These are phyloP conservation scores for Heritiera littoralis DNA, from an alignment of 345 rosid species.

Conservation along the genomic window DNA sequence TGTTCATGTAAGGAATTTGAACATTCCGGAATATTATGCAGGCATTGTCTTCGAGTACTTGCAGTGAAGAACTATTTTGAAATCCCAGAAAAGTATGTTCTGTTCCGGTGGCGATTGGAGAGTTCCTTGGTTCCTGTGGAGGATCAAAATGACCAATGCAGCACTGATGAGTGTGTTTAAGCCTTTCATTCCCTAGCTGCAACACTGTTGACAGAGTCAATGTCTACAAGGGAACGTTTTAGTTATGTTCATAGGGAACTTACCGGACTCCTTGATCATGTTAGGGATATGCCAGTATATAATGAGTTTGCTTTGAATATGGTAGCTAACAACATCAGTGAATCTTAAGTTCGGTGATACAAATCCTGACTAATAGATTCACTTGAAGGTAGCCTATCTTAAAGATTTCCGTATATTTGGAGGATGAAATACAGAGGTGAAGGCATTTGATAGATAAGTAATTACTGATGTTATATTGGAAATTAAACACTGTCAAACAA, in stretches of 20 bases:
- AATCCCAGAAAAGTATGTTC: conserved; percentile 80
- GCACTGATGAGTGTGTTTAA: conserved; percentile 56
- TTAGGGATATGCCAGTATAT: conserved; percentile 48
- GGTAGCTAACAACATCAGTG: conserved; percentile 43
- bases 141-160: conserved; percentile 45
- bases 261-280: conserved; percentile 51
- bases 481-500: conserved; percentile 1
- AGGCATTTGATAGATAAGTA: conserved; percentile 5
- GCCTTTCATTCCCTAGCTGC: conserved; percentile 68
- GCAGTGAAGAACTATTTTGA: conserved; percentile 70
- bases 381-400: background rate
- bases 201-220: conserved; percentile 66
- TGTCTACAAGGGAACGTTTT: conserved; percentile 60
- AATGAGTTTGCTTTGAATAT: conserved; percentile 42
- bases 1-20: too few species aligned
- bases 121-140: conserved; percentile 44
- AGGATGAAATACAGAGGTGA: conserved; percentile 12
- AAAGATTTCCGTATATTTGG: conserved; percentile 7
- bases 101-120: conserved; percentile 69
- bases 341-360: conserved; percentile 28
- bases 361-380: too few species aligned
- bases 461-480: background rate
- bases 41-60: too few species aligned
- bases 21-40: too few species aligned
- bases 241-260: conserved; percentile 62